Evolutionary conservation across 306 rosid species (phyloP), one percentile per base, ranked within the genome.

Genomic region (Biancaea sappan): DNA sequence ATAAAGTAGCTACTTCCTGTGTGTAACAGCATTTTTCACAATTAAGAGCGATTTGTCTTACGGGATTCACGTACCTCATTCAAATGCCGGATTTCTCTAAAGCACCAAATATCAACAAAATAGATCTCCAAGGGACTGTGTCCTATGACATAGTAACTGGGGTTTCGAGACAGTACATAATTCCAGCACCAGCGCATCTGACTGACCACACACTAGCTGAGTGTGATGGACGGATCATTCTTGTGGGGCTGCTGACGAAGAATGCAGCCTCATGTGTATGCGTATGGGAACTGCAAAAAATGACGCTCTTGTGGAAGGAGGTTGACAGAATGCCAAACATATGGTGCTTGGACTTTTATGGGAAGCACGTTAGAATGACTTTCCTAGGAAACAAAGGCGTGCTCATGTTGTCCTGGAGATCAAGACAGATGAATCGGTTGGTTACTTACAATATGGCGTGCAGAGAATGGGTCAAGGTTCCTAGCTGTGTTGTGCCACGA

Each of bases 291-390:
- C 96, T 91, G 73, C 97, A 93, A 92, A 87, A 84, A 80, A 93
- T 93, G 97, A 93, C 90, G 16, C 90, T 91, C 80, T 88, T 91
- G 80, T 93, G 98, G 98, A 93, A 91, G 96, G 98, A 93, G 98
- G 98, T 93, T 80, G 98, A 93, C 97, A 93, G 98, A 93, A 93
- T 93, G 98, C 98, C 98, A 93, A 93, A 89, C 76, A 66, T 77
- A 69, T 89, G 92, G 98, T 93, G 98, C 98, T 91, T 93, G 86
- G 98, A 93, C 77, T 93, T 89, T 79, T 93, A 93, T 69, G 98
- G 97, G 81, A 93, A 93, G 98, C 93, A 85, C 96, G 89, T 91
- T 72, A 79, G 87, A 68, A 93, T 93, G 98, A 87, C 83, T 77
- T 93, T 97, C 96, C 76, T 91, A 78, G 98, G 97, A 63, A 93